Evolutionary conservation across 1,284 basidiomycete species (phyloP).

Genomic region (Phlebopus sp.): DNA sequence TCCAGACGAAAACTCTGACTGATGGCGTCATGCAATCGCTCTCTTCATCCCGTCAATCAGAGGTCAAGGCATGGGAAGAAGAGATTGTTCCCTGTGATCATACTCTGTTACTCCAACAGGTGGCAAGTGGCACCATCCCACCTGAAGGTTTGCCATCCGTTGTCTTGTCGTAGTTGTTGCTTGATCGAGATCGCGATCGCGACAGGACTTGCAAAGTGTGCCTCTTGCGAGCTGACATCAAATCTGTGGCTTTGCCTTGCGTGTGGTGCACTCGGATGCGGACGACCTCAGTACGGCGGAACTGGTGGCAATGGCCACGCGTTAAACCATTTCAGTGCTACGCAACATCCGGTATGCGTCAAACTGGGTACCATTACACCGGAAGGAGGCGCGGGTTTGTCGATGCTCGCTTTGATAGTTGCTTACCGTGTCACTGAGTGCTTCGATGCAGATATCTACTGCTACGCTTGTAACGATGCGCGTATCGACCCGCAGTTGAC

Average conservation of each 20-base stretch:
- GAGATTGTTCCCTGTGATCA: conserved; percentile 90
- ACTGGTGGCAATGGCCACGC: conserved; percentile 90
- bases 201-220: conserved; percentile 74
- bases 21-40: conserved; percentile 79
- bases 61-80: conserved; percentile 98
- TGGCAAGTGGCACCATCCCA: conserved; percentile 48
- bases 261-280: conserved; percentile 94
- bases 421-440: neutral
- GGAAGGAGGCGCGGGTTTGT: conserved; percentile 82
- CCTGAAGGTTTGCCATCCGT: conserved; percentile 40
- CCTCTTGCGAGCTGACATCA: conserved; percentile 75
- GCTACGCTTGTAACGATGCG: conserved; percentile 90
- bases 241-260: conserved; percentile 96
- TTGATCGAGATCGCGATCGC: conserved; percentile 17
- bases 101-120: conserved; percentile 76
- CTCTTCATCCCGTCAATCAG: conserved; percentile 87
- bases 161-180: conserved; percentile 1
- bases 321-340: conserved; percentile 75
- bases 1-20: conserved; percentile 55
- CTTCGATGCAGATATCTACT: conserved; percentile 76
- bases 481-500: conserved; percentile 80
- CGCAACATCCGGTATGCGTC: conserved; percentile 82
- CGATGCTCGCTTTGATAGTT: neutral
- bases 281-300: conserved; percentile 85
- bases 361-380: conserved; percentile 97